These are phyloP conservation scores for Diaporthe capsici DNA, from an alignment of 2,329 filamentous ascomycete genomes.

Conservation along the genomic window DNA sequence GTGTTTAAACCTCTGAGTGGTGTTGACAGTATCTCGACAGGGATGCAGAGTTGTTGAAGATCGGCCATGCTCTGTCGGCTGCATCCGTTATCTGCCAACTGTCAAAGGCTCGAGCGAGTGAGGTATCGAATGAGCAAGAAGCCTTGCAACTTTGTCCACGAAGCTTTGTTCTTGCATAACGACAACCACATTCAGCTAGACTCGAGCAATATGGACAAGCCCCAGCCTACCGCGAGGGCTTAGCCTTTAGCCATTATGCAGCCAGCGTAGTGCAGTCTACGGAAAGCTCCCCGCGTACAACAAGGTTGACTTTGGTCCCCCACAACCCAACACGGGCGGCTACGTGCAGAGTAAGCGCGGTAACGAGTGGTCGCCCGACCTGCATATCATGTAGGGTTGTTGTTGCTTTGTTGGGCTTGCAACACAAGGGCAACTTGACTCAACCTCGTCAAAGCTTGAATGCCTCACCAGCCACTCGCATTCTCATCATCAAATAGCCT, in stretches of 20 bases:
- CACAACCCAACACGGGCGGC: conserved; percentile 13
- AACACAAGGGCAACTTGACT: conserved; percentile 16
- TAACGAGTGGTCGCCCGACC: conserved; percentile 12
- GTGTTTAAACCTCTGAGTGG: too few relatives aligned
- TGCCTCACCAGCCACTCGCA: not conserved
- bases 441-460: conserved; percentile 1
- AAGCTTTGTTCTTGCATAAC: conserved; percentile 9
- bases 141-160: not conserved
- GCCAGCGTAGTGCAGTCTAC: conserved; percentile 26
- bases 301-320: conserved; percentile 25
- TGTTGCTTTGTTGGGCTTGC: not conserved
- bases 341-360: conserved; percentile 21
- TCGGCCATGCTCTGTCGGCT: not conserved
- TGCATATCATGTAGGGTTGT: conserved; percentile 24
- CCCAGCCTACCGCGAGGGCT: not conserved
- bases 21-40: not conserved
- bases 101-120: not conserved
- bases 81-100: not conserved
- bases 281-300: conserved; percentile 31
- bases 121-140: not conserved
- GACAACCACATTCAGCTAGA: conserved; percentile 12
- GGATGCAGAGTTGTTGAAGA: not conserved
- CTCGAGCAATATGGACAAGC: not conserved
- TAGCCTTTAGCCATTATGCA: conserved; percentile 16
- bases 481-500: not conserved